Evolutionary conservation across 495 filamentous ascomycete genomes (phyloP).

Genomic region (Neurospora sp.): DNA sequence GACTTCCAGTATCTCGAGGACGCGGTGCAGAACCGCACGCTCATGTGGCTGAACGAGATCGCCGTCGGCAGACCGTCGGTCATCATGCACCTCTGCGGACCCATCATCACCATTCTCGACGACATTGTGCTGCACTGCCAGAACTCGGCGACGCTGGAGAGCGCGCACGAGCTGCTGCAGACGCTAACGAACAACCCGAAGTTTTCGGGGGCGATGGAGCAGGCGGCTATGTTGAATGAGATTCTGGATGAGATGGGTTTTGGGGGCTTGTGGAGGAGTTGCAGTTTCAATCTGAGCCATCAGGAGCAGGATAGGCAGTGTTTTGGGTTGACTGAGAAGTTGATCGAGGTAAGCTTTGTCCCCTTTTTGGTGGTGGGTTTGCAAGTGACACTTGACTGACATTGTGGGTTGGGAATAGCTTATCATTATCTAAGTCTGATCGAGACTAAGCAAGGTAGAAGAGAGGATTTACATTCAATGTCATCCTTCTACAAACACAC

Average conservation of each 20-base stretch:
- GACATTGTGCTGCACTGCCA: constrained; percentile 46
- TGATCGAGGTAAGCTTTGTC: constrained; percentile 42
- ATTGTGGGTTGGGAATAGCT: neutral
- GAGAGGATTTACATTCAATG: too few species aligned
- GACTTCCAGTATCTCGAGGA: constrained; percentile 49
- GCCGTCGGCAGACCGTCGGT: constrained; percentile 37
- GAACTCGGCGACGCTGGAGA: constrained; percentile 37
- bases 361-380: neutral
- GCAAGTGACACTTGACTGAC: neutral
- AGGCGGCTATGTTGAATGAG: constrained; percentile 30
- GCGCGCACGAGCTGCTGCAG: constrained; percentile 41
- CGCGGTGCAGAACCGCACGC: constrained; percentile 39
- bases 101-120: constrained; percentile 42
- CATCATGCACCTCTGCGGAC: constrained; percentile 39
- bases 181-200: constrained; percentile 38
- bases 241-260: constrained; percentile 48
- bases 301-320: constrained; percentile 42
- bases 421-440: neutral
- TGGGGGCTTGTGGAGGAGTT: constrained; percentile 42
- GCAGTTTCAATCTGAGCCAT: constrained; percentile 33
- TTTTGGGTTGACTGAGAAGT: constrained; percentile 43
- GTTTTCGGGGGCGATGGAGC: constrained; percentile 29
- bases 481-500: neutral
- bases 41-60: constrained; percentile 42
- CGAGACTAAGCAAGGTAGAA: too few species aligned